These are phyloP conservation scores for Trypanosoma brucei DNA, from an alignment of 208 protist genomes.

Conservation along the genomic window DNA sequence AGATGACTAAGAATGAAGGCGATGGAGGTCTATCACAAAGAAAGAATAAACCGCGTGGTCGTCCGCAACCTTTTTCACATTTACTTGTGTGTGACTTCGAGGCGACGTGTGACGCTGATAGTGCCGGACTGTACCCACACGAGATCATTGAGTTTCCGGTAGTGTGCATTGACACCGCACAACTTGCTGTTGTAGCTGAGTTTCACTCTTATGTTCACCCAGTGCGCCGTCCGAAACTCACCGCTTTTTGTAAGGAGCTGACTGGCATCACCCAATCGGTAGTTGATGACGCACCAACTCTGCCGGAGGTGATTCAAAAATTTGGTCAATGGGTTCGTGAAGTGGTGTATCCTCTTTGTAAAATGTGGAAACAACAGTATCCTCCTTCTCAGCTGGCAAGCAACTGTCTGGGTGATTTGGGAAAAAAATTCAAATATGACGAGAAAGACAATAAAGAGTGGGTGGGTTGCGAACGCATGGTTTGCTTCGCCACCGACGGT, in stretches of 20 bases:
- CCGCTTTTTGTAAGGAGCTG: conserved; percentile 90
- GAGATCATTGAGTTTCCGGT: conserved; percentile 97
- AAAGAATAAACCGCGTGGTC: conserved; percentile 23
- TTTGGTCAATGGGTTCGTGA: conserved; percentile 65
- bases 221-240: conserved; percentile 65
- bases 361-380: conserved; percentile 31
- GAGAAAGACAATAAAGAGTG: conserved; percentile 31
- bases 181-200: conserved; percentile 60
- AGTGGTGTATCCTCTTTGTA: conserved; percentile 70
- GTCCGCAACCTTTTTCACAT: conserved; percentile 85
- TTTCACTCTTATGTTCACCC: conserved; percentile 92
- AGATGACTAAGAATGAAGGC: background rate
- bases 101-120: conserved; percentile 79
- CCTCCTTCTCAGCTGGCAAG: conserved; percentile 17
- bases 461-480: conserved; percentile 47
- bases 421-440: conserved; percentile 49
- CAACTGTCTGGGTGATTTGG: conserved; percentile 41
- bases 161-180: conserved; percentile 80
- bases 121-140: conserved; percentile 57
- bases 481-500: conserved; percentile 85
- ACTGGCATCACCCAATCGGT: conserved; percentile 93
- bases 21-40: conserved; percentile 15
- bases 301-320: conserved; percentile 49
- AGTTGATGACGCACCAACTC: conserved; percentile 72
- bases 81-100: conserved; percentile 92